Base-by-base conservation (phyloP, 2,329 filamentous ascomycete species). In the Lithohypha guttulata region DNA sequence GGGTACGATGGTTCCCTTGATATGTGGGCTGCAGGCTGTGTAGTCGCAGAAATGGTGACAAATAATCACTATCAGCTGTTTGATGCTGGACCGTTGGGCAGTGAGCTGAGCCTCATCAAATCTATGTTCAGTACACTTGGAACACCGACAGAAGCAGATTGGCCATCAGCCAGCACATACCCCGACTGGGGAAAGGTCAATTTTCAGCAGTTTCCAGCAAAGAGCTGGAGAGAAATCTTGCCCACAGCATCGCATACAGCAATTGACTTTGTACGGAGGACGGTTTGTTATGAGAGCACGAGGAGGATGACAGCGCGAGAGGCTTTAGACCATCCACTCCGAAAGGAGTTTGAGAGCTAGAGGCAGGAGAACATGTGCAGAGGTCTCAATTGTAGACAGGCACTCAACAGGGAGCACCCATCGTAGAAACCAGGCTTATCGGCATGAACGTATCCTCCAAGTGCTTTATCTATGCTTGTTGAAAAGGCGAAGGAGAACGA, bases 111-210 rank as follows among this genome's bases (percentile, higher is more conserved):
- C 0, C 67, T 98, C 35, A 89, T 98, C 41, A 71, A 87, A 38
- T 94, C 85, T 54, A 89, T 96, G 23, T 96, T 98, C 63, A 79
- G 83, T 60, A 93, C 81, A 1, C 60, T 98, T 5, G 93, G 93
- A 1, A 95, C 87, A 1, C 91, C 91, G 0, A 81, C 81, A 30
- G 60, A 69, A n/a, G 66, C 79, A 37, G 76, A 68, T 0, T 98
- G 91, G 91, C 91, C 91, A 60, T 62, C 59, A 37, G 55, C 58
- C 21, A 44, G 61, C 8, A 54, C 55, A 1, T 81, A 93, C 53
- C 81, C 83, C 0, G 91, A 94, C 13, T 98, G 93, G 71, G 83
- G 87, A 10, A 93, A 81, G 55, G 74, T 81, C 55, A 61, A 86
- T 58, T 98, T 94, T 62, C 73, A 77, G 27, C 66, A 77, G 10